Evolutionary conservation across 179 eudicot species (phyloP).

Genomic region (Silene coronaria): DNA sequence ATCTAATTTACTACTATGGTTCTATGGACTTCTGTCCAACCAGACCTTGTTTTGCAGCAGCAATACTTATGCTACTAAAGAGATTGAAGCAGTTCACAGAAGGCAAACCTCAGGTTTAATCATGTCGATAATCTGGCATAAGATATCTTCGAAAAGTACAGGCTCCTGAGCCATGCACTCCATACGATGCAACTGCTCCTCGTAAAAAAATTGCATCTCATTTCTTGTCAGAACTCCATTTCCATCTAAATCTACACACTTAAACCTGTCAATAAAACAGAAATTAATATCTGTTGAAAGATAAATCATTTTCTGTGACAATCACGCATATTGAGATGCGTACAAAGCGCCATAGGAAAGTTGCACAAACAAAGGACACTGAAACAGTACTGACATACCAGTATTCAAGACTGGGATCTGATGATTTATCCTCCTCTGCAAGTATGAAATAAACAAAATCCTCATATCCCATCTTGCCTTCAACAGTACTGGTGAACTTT

Average conservation of each 20-base stretch:
- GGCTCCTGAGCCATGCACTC: slow-evolving; percentile 99
- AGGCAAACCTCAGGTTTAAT: slow-evolving; percentile 71
- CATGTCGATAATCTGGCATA: slow-evolving; percentile 98
- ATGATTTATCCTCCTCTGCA: slow-evolving; percentile 97
- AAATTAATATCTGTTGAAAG: slow-evolving; percentile 3
- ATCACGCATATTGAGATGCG: neutral
- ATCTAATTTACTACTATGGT: neutral
- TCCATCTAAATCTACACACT: slow-evolving; percentile 94
- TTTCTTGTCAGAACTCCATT: slow-evolving; percentile 81
- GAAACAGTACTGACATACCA: slow-evolving; percentile 43
- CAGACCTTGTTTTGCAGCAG: neutral
- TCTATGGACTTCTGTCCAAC: neutral
- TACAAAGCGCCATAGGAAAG: neutral
- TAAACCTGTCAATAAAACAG: slow-evolving; percentile 55
- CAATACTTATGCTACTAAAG: neutral
- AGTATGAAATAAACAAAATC: slow-evolving; percentile 96
- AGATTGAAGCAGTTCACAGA: slow-evolving; percentile 7
- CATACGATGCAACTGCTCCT: slow-evolving; percentile 98
- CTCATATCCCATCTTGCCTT: slow-evolving; percentile 99
- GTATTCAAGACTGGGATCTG: slow-evolving; percentile 94
- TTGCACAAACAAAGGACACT: neutral
- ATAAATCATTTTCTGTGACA: slow-evolving; percentile 1
- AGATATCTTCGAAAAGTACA: slow-evolving; percentile 91
- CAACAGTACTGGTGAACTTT: slow-evolving; percentile 85
- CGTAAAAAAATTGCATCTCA: slow-evolving; percentile 93